phyloP scores from a whole-genome alignment of 2,329 filamentous ascomycete species.

The Calonectria pseudoreteaudii region DNA sequence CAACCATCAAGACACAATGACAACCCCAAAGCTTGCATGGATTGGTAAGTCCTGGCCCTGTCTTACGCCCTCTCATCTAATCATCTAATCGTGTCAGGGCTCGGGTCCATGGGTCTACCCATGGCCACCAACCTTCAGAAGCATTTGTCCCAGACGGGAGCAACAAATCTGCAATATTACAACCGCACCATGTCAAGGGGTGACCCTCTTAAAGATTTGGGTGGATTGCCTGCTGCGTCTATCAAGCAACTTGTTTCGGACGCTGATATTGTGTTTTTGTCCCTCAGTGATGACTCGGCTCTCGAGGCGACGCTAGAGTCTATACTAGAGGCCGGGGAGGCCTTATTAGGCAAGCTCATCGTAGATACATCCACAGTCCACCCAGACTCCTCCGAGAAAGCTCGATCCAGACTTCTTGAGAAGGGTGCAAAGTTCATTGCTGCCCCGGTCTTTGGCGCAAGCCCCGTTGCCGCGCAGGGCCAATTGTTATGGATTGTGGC shows the following conservation, averaged over 20 bases:
- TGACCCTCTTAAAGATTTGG: constrained; percentile 42
- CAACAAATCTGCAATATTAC: constrained; percentile 51
- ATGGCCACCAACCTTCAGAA: constrained; percentile 64
- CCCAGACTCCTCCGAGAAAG: constrained; percentile 53
- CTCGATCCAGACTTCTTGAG: constrained; percentile 43
- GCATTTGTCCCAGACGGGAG: constrained; percentile 44
- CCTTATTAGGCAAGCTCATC: constrained; percentile 53
- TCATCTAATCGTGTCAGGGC: constrained; percentile 45
- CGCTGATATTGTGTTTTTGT: constrained; percentile 53
- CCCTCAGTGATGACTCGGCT: constrained; percentile 57
- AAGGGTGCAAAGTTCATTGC: constrained; percentile 54
- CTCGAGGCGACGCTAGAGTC: constrained; percentile 48
- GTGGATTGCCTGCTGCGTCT: constrained; percentile 39
- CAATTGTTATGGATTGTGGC: constrained; percentile 60
- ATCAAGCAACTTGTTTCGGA: constrained; percentile 43
- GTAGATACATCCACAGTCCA: constrained; percentile 65
- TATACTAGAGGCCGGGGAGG: constrained; percentile 40
- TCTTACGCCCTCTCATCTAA: background rate
- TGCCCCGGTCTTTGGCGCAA: constrained; percentile 63
- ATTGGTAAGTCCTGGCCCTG: constrained; percentile 6
- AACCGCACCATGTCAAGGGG: constrained; percentile 63
- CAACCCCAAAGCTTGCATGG: constrained; percentile 25
- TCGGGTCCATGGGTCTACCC: constrained; percentile 63
- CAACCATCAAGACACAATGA: background rate
- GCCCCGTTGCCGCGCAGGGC: constrained; percentile 59